Evolutionary conservation across 2,329 filamentous ascomycete species (phyloP).

Genomic region (Pyricularia grisea): DNA sequence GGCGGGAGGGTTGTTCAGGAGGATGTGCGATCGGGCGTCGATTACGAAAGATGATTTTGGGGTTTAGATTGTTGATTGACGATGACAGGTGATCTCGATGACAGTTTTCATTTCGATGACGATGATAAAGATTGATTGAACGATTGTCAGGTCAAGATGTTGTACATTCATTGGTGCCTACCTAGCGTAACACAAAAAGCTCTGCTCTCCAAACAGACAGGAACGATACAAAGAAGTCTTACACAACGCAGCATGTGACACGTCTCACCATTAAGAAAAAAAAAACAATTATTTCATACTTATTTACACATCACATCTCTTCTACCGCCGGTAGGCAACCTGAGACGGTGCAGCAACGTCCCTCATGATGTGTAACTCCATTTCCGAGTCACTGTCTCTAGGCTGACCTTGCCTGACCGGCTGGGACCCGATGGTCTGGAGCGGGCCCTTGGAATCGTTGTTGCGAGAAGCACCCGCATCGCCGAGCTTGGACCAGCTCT

Average conservation of each 20-base stretch:
- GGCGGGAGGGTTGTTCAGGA: conserved; percentile 49
- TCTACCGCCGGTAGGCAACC: not conserved
- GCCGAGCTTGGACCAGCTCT: not conserved
- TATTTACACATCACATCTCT: not conserved
- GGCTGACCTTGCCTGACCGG: not conserved
- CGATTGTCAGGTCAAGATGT: no score
- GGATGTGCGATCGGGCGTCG: conserved; percentile 43
- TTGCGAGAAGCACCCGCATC: not conserved
- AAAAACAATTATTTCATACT: not conserved
- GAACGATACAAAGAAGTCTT: not conserved
- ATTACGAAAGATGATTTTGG: conserved; percentile 1
- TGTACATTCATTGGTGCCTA: no score
- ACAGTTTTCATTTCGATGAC: no score
- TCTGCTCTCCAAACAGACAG: not conserved
- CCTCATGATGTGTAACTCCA: not conserved
- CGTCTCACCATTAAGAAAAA: no score
- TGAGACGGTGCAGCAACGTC: not conserved
- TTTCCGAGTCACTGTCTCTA: conserved; percentile 1
- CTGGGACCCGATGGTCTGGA: not conserved
- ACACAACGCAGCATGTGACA: no score
- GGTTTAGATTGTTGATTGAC: no score
- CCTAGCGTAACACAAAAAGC: not conserved
- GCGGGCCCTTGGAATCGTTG: not conserved
- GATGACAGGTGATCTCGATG: no score
- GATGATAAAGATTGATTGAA: no score